Conservation (phyloP, 2,329 filamentous ascomycete species). For the Harringtonia aguacate region DNA sequence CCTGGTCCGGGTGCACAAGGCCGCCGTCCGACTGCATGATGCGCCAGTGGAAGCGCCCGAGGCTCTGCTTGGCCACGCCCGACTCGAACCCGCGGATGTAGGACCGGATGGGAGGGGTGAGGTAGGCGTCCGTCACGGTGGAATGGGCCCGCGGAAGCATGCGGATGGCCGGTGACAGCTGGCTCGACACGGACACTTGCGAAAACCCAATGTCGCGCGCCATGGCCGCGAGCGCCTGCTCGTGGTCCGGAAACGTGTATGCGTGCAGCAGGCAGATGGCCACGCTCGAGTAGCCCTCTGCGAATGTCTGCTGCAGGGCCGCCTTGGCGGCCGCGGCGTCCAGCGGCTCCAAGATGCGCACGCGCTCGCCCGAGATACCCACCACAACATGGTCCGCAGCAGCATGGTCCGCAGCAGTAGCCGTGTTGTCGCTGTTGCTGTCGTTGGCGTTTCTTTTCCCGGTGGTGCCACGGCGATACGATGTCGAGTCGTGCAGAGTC, state of each 20-base stretch:
- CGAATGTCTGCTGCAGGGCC: slow-evolving; percentile 56
- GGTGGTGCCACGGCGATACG: too few species aligned
- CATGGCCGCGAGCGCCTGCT: slow-evolving; percentile 64
- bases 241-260: slow-evolving; percentile 83
- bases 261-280: slow-evolving; percentile 88
- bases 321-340: slow-evolving; percentile 42
- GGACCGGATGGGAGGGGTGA: slow-evolving; percentile 68
- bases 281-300: slow-evolving; percentile 65
- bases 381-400: not conserved
- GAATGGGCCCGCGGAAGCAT: slow-evolving; percentile 65
- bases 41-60: slow-evolving; percentile 73
- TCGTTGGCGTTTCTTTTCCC: too few species aligned
- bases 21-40: slow-evolving; percentile 89
- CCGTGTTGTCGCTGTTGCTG: slow-evolving; percentile 67
- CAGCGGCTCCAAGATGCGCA: slow-evolving; percentile 57
- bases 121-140: slow-evolving; percentile 71
- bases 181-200: slow-evolving; percentile 71
- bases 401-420: slow-evolving; percentile 18
- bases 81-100: too few species aligned
- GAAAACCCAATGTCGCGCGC: slow-evolving; percentile 72
- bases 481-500: too few species aligned
- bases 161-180: slow-evolving; percentile 87
- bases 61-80: slow-evolving; percentile 70
- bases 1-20: slow-evolving; percentile 63
- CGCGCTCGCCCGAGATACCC: slow-evolving; percentile 65